A percentile compares a stretch with the other conserved stretches of the same genome.
These are phyloP conservation scores for Bolboschoenus planiculmis DNA, from an alignment of 176 grass and related monocot genomes.

Conservation along the genomic window DNA sequence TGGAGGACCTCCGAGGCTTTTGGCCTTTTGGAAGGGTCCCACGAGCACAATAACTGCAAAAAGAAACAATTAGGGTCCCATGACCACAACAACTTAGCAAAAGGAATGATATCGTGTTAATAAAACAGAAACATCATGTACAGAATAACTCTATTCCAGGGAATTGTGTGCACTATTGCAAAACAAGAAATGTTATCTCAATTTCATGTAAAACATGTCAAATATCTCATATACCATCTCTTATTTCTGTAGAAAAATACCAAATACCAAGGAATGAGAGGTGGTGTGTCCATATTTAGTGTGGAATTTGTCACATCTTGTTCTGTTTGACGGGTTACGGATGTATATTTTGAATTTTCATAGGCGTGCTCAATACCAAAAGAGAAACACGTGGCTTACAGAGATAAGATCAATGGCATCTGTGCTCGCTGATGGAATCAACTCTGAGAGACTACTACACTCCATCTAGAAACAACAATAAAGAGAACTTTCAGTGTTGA, in stretches of 20 bases:
- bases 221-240: neutral
- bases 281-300: neutral
- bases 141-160: neutral
- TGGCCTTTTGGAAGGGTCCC: constrained; percentile 90
- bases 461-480: constrained; percentile 37
- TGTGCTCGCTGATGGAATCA: constrained; percentile 54
- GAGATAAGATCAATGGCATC: constrained; percentile 74
- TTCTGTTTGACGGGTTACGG: neutral
- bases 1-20: constrained; percentile 79
- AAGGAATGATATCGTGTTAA: neutral
- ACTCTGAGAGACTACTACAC: constrained; percentile 50
- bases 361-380: neutral
- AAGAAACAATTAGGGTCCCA: neutral
- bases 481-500: neutral
- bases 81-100: neutral
- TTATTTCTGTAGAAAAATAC: neutral
- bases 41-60: constrained; percentile 69
- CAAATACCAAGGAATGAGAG: neutral
- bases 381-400: constrained; percentile 32
- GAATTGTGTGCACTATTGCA: neutral
- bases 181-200: neutral
- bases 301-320: neutral
- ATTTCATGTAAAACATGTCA: neutral
- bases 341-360: neutral
- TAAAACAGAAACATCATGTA: neutral